Evolutionary conservation across 2,329 filamentous ascomycete genomes (phyloP), one percentile per base, ranked within the genome.

Genomic region (Trichoderma simmonsii): DNA sequence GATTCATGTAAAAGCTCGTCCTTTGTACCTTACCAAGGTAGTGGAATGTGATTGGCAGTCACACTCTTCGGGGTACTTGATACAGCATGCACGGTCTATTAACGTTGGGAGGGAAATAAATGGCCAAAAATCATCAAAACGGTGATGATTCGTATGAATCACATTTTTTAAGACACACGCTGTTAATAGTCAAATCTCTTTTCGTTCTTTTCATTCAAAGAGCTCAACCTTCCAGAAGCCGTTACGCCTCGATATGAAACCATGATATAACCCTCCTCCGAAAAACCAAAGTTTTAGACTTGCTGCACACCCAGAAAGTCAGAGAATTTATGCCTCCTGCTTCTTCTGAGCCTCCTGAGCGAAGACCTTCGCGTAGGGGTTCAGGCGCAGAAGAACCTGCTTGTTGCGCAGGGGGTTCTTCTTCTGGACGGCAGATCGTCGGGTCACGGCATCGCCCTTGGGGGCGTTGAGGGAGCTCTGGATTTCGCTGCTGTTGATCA

Each of bases 381-480:
- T 99, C 85, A 99, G 93, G 81, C 96, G 93, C 83, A 99, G 93
- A 86, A 98, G 90, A 78, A 99, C 92, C 90, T 98, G 96, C 91
- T 94, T 97, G 93, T 99, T 99, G 87, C 89, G 89, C 79, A 99
- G 94, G 81, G 96, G 96, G 91, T 99, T 99, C 95, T 98, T 98
- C 94, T 99, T 99, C 91, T 98, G 95, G 78, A 97, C 94, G 81
- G 89, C 86, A 78, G 88, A 86, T 82, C 96, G 93, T 91, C 98
- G 98, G 86, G 94, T 97, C 82, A 91, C 86, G 82, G 94, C 90
- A 79, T 92, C 90, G 80, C 96, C 96, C 89, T 95, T 96, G 85
- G 95, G 94, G 74, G 92, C 94, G 80, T 93, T 91, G 81, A 99
- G 91, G 73, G 97, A 95, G 85, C 92, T 93, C 92, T 99, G 96